Evolutionary conservation across 2,329 filamentous ascomycete genomes (phyloP).

Genomic region (Dothiorella sarmentorum): DNA sequence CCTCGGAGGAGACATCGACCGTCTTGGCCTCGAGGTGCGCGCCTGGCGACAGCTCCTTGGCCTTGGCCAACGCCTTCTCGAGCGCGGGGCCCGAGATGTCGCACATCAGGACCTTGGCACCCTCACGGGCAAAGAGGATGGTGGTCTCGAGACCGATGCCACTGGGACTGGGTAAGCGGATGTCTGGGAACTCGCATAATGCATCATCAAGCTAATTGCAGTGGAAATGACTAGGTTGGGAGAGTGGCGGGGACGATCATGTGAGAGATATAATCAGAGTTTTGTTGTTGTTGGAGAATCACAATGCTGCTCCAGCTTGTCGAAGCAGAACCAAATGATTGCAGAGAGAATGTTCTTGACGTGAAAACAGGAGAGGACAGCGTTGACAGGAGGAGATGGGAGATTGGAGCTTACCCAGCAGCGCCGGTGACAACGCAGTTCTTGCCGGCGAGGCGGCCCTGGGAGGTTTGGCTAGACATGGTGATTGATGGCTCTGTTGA

Average conservation of each 20-base stretch:
- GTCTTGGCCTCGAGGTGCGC: slow-evolving; percentile 59
- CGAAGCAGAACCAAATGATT: too few species aligned
- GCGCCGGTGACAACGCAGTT: slow-evolving; percentile 78
- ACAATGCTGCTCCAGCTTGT: too few species aligned
- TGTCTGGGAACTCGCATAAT: not conserved
- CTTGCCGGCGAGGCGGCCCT: slow-evolving; percentile 59
- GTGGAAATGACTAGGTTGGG: not conserved
- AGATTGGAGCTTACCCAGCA: slow-evolving; percentile 63
- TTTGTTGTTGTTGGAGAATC: too few species aligned
- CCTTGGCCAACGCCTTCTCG: slow-evolving; percentile 70
- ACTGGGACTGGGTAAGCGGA: slow-evolving; percentile 43
- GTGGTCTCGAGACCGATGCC: slow-evolving; percentile 91
- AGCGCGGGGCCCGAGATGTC: slow-evolving; percentile 79
- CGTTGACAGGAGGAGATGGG: not conserved
- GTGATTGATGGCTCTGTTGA: slow-evolving; percentile 32
- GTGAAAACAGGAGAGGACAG: not conserved
- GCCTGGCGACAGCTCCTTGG: slow-evolving; percentile 68
- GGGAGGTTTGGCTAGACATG: slow-evolving; percentile 30
- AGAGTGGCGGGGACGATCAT: not conserved
- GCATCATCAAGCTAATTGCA: not conserved
- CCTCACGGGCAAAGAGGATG: slow-evolving; percentile 86
- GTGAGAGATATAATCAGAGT: not conserved
- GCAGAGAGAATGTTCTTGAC: too few species aligned
- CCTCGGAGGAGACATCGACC: slow-evolving; percentile 83
- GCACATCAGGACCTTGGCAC: slow-evolving; percentile 78